A percentile compares a stretch with the other conserved stretches of the same genome.
Evolutionary conservation across 78 protist genomes (phyloP).

Genomic region (Anaeramoeba flamelloides): DNA sequence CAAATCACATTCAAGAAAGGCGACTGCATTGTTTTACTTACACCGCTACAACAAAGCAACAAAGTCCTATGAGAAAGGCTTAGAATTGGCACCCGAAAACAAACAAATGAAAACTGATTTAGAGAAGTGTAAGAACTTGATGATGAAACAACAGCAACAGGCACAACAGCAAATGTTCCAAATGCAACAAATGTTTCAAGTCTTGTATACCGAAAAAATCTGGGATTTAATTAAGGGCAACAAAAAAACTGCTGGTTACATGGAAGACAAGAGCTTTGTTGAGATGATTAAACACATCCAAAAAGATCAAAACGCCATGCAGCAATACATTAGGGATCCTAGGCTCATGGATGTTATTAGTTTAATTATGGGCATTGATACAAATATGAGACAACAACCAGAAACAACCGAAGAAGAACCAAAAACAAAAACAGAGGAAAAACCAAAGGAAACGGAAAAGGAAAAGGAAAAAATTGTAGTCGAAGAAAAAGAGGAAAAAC

Average conservation of each 20-base stretch:
- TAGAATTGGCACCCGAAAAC: background rate
- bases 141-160: background rate
- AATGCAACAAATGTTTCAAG: background rate
- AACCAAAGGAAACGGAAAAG: background rate
- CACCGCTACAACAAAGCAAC: background rate
- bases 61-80: background rate
- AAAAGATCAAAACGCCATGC: background rate
- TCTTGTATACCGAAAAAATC: background rate
- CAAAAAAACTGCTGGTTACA: background rate
- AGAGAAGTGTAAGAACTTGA: background rate
- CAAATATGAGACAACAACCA: background rate
- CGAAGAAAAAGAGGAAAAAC: background rate
- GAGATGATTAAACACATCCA: background rate
- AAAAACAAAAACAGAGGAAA: background rate
- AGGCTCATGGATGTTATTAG: background rate
- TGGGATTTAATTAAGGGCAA: background rate
- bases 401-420: background rate
- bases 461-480: background rate
- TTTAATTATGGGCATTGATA: background rate
- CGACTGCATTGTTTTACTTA: constrained; percentile 8
- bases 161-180: background rate
- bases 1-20: constrained; percentile 22
- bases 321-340: background rate
- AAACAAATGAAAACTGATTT: background rate
- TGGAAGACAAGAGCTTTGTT: background rate